Conservation (phyloP, 2,329 filamentous ascomycete species). For the Fusarium continuum region DNA sequence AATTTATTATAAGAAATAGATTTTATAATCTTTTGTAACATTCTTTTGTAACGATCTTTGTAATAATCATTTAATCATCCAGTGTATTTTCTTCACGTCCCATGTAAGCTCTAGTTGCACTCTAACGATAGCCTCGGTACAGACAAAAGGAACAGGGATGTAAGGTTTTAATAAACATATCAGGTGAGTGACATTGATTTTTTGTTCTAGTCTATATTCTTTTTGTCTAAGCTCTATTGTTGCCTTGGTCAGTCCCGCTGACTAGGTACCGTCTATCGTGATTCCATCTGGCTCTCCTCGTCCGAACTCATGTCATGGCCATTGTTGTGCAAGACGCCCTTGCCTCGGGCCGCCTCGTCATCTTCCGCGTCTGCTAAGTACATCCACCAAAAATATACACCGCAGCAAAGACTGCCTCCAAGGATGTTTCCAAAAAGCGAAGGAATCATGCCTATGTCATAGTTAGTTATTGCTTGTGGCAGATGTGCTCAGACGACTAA, state of each 20-base stretch:
- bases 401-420: constrained; percentile 63
- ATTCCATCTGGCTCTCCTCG: constrained; percentile 29
- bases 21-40: no score
- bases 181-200: background rate
- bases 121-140: no score
- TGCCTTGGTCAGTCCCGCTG: rapidly evolving
- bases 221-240: background rate
- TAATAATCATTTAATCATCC: no score
- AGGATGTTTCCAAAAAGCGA: constrained; percentile 63
- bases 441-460: constrained; percentile 54
- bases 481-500: background rate
- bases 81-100: no score
- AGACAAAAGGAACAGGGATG: no score
- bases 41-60: no score
- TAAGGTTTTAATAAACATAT: background rate
- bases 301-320: constrained; percentile 13
- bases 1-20: no score
- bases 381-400: constrained; percentile 48
- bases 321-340: constrained; percentile 6
- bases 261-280: rapidly evolving
- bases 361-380: constrained; percentile 18
- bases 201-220: background rate
- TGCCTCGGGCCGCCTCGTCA: background rate
- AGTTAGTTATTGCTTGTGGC: background rate
- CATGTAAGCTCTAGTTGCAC: no score